A percentile compares a stretch with the other conserved stretches of the same genome.
Conservation (phyloP, 805 yeast genomes). For the Metschnikowia drakensbergensis region DNA sequence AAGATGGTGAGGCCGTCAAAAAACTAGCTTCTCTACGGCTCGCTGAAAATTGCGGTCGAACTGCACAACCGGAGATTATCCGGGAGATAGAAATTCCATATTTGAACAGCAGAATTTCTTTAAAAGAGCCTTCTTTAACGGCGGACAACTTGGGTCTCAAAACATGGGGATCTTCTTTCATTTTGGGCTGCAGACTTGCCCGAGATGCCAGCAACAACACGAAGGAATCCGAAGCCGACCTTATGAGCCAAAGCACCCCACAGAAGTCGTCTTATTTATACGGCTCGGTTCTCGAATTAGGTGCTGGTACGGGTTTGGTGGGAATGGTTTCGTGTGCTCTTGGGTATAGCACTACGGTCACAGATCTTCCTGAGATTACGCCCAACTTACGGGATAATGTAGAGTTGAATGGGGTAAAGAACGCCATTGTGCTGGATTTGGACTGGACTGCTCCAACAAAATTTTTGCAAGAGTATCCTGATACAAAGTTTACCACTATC, state of each 20-base stretch:
- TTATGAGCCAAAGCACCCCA: background rate
- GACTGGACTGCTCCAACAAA: conserved; percentile 74
- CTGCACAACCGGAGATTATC: conserved; percentile 70
- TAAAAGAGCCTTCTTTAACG: conserved; percentile 83
- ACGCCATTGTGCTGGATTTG: conserved; percentile 45
- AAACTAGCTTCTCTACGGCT: conserved; percentile 60
- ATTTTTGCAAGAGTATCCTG: conserved; percentile 26
- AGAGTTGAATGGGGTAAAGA: conserved; percentile 40
- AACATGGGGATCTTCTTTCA: conserved; percentile 92
- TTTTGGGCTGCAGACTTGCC: conserved; percentile 56
- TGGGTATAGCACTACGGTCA: conserved; percentile 51
- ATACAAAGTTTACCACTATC: conserved; percentile 51
- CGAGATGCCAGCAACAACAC: conserved; percentile 5
- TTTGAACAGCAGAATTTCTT: conserved; percentile 22
- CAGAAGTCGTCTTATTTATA: conserved; percentile 15
- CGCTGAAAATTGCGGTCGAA: conserved; percentile 79
- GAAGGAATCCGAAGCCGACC: background rate
- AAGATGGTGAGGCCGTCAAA: conserved; percentile 41
- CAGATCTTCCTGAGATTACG: conserved; percentile 78
- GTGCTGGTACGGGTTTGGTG: conserved; percentile 91
- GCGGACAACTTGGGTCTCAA: conserved; percentile 85
- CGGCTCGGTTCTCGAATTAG: conserved; percentile 63
- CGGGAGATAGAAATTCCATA: conserved; percentile 46
- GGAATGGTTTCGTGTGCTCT: conserved; percentile 65
- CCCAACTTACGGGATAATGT: conserved; percentile 63